Evolutionary conservation across 1,284 basidiomycete genomes (phyloP), one percentile per base, ranked within the genome.

Genomic region (Ustilago trichophora): DNA sequence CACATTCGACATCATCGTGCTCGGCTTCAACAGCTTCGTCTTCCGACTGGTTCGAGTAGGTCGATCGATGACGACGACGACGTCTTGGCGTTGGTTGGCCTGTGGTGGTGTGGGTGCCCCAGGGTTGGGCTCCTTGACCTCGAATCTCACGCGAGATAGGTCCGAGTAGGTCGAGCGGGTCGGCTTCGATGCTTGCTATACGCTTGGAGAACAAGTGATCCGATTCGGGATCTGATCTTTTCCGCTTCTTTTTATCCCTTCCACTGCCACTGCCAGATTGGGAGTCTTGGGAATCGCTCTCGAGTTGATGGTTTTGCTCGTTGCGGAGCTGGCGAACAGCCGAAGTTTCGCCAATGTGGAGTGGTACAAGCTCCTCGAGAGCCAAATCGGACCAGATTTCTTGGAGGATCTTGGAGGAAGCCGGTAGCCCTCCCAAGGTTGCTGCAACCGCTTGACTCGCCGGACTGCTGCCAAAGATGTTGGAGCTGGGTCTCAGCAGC

Each of bases 341-440:
- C 6, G 66, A 59, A 5, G 66, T 59, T 5, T 44, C 43, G 4
- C 59, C 66, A 5, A 69, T 15, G 4, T 34, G 29, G 9, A 27
- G 32, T 4, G 75, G 75, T 3, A 75, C 46, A 0, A 77, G 50
- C 48, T 62, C 53, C 33, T 77, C 75, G 1, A 77, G 60, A 21
- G 65, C 73, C n/a, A 77, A 36, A 40, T 77, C 75, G 9, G 71
- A 53, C 75, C 75, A 77, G 1, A 77, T 66, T 37, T 71, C 72
- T 31, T 31, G 49, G 33, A 51, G 16, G 29, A 49, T 54, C 38
- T 48, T 71, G 35, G 51, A 36, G 2, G 48, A 50, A 3, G 55
- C 56, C 4, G 43, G 57, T 13, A 69, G 22, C 0, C 66, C 66
- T 6, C 66, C 66, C 24, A 69, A 34, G 2, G 55, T 58, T 2